Evolutionary conservation across 1,139 yeast species (phyloP), one percentile per base, ranked within the genome.

Genomic region (Pichia sp.): DNA sequence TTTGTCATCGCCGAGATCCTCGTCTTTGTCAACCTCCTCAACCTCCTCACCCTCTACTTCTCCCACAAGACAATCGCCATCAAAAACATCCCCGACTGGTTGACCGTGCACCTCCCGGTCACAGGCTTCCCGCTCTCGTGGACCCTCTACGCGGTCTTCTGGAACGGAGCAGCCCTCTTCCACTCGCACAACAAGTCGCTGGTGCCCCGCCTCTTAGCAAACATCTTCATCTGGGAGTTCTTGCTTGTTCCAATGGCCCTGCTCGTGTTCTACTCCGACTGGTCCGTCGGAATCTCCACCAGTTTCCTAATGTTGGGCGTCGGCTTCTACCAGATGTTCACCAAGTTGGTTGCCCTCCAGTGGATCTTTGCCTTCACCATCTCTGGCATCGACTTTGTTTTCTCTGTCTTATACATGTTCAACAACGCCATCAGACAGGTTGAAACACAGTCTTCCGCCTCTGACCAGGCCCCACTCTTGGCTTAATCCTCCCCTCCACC

Each of bases 331-430:
- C 96, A 87, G 71, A 68, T 87, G 57, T 76, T 83, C 65, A 79
- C 82, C 54, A 85, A 81, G 72, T 73, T 80, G 34, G 77, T 87
- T 72, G 93, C 93, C 3, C 75, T 87, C 59, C 95, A 87, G 72
- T 88, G 95, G 95, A 81, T 85, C 61, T 87, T 87, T 73, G 95
- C 90, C 8, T 82, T 85, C 61, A 70, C 79, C 54, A 86, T 87
- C 61, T 73, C 87, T 13, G 84, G 80, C 11, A 53, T 74, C 19
- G 76, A 85, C 67, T 75, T 81, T 57, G 63, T 82, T 31, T 67
- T 77, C 54, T 74, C 84, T 23, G 57, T 80, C 45, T 67, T 78
- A 31, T 75, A 77, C 19, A 75, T 83, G 55, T 61, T 72, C 51
- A 72, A 71, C 11, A 64, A 67, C 15, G 62, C 67, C 10, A 30